Percentiles rank a stretch among this genome's conserved stretches.
Evolutionary conservation across 768 basidiomycete species (phyloP).

Genomic region (Psilocybe cubensis): DNA sequence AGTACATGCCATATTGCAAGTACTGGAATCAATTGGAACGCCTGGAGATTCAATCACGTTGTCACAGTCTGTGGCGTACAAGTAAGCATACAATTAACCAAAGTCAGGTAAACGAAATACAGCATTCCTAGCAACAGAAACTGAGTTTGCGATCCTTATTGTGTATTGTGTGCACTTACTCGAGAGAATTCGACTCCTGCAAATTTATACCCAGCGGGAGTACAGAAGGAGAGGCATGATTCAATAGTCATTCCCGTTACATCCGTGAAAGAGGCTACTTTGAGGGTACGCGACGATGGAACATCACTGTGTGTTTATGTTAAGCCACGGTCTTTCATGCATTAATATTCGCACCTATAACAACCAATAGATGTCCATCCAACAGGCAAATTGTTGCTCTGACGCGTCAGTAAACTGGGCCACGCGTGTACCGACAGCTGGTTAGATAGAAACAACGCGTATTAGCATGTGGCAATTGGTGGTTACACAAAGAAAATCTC

Average conservation of each 20-base stretch:
- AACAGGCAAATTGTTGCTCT: background rate
- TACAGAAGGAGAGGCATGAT: constrained; percentile 47
- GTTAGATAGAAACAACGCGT: background rate
- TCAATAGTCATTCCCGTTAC: constrained; percentile 62
- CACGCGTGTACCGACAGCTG: constrained; percentile 2
- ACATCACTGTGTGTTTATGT: constrained; percentile 47
- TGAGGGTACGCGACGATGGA: constrained; percentile 55
- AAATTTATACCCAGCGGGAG: constrained; percentile 48
- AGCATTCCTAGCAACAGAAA: constrained; percentile 6
- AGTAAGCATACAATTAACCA: background rate
- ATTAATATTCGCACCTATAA: constrained; percentile 1
- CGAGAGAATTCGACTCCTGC: constrained; percentile 65
- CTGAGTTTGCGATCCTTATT: background rate
- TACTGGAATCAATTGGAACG: background rate
- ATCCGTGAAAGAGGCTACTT: constrained; percentile 41
- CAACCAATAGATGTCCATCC: constrained; percentile 11
- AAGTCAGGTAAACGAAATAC: background rate
- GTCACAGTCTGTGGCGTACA: constrained; percentile 1
- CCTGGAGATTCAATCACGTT: constrained; percentile 10
- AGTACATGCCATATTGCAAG: constrained; percentile 5
- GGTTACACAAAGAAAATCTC: background rate
- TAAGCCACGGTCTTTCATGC: background rate
- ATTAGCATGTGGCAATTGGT: background rate
- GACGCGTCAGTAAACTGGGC: background rate
- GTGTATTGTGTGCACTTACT: background rate